Evolutionary conservation across 23 red algal species (phyloP), one percentile per base, ranked within the genome.

Genomic region (Chondrus crispus): DNA sequence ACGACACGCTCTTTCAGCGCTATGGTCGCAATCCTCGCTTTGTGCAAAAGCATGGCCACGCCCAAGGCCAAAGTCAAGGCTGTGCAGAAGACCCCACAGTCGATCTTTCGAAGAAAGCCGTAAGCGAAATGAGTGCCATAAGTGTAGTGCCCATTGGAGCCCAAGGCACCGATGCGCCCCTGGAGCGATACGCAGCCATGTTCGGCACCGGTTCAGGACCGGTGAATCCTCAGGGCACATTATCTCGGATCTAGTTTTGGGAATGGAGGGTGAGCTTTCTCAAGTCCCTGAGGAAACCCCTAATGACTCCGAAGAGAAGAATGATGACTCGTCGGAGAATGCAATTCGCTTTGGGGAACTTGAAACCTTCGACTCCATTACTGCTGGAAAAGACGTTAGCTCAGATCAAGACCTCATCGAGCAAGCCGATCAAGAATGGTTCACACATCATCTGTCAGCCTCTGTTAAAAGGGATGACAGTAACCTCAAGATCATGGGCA

Each of bases 371-470:
- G n/a, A n/a, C n/a, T n/a, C n/a, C n/a, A n/a, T n/a, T n/a, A n/a
- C n/a, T 52, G 44, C n/a, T 30, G 77, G 58, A 29, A 54, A 11
- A 18, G 19, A 16, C 5, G 44, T 13, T 11, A 7, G 8, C 6
- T 45, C 9, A 16, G 41, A n/a, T n/a, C n/a, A n/a, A n/a, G n/a
- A n/a, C n/a, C n/a, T n/a, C 20, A 47, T 48, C 35, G 40, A 77
- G 4, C 22, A 40, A 40, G 72, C 30, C 5, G 77, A 82, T 36
- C 5, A 82, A 55, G 77, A 82, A 40, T 82, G 46, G 77, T 82
- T 54, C 29, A 82, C 46, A 14, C 40, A 82, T 50, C 39, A 55
- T 58, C 29, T 82, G 13, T 55, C 77, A 47, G 46, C 46, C 6
- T 22, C 77, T 26, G 40, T 80, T 4, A n/a, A 30, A 13, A 36